Conservation (phyloP, 2,329 filamentous ascomycete species). For the Waltergamsia citrina region DNA sequence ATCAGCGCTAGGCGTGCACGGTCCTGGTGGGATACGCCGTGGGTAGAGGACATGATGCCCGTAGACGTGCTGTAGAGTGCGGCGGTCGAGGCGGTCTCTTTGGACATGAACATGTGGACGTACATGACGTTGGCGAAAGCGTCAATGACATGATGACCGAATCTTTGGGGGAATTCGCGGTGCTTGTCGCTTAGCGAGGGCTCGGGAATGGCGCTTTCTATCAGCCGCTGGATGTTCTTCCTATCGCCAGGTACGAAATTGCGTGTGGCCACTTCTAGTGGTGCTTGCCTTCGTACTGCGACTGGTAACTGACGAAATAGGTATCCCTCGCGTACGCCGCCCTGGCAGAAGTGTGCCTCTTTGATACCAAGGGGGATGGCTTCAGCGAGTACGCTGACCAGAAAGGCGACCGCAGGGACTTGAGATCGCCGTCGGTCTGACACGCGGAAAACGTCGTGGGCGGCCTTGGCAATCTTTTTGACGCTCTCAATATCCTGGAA, state of each 20-base stretch:
- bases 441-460: conserved; percentile 45
- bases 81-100: conserved; percentile 44
- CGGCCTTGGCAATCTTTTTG: conserved; percentile 21
- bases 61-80: conserved; percentile 56
- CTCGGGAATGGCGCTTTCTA: conserved; percentile 36
- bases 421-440: conserved; percentile 55
- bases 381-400: conserved; percentile 52
- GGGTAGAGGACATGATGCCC: conserved; percentile 49
- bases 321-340: conserved; percentile 59
- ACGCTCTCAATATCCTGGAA: conserved; percentile 38
- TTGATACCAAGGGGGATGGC: conserved; percentile 50
- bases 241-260: conserved; percentile 40
- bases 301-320: conserved; percentile 44
- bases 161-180: conserved; percentile 23
- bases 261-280: conserved; percentile 49
- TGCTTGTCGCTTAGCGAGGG: conserved; percentile 11
- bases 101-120: conserved; percentile 36
- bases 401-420: conserved; percentile 58
- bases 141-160: conserved; percentile 36
- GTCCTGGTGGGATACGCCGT: conserved; percentile 52
- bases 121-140: conserved; percentile 53
- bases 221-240: conserved; percentile 32
- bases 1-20: conserved; percentile 52
- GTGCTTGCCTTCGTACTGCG: conserved; percentile 39
- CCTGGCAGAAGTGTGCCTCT: conserved; percentile 59